phyloP scores from a whole-genome alignment of 768 basidiomycete species.

The Neoboletus magnificus region DNA sequence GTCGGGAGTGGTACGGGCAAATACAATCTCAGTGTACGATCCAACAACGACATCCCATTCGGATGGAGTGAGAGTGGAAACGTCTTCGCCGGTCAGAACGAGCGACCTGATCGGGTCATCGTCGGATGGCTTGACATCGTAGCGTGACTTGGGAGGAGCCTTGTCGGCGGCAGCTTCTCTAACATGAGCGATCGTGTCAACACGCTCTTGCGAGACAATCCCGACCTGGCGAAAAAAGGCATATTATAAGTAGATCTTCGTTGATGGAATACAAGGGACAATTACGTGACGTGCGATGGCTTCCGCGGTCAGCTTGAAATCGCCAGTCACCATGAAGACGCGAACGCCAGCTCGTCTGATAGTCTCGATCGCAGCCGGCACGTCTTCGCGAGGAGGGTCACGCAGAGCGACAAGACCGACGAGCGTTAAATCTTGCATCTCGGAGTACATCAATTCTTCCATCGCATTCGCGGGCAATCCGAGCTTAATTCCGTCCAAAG shows the following conservation, averaged over 20 bases:
- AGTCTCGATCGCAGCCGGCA: conserved; percentile 42
- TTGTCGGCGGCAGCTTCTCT: conserved; percentile 16
- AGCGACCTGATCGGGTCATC: conserved; percentile 39
- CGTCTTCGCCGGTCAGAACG: conserved; percentile 45
- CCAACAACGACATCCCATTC: conserved; percentile 42
- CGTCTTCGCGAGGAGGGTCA: conserved; percentile 57
- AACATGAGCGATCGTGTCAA: conserved; percentile 33
- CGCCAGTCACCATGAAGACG: conserved; percentile 58
- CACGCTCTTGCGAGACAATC: conserved; percentile 39
- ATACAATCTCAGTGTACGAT: too few relatives aligned
- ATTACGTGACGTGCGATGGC: conserved; percentile 48
- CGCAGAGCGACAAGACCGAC: conserved; percentile 52
- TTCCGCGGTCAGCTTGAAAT: conserved; percentile 51
- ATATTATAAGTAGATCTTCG: not conserved
- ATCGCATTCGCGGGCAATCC: conserved; percentile 23
- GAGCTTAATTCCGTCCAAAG: conserved; percentile 18
- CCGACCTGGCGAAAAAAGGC: conserved; percentile 33
- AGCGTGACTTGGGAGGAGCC: conserved; percentile 10
- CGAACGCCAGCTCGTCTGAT: conserved; percentile 51
- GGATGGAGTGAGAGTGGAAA: conserved; percentile 32
- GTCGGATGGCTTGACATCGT: conserved; percentile 34
- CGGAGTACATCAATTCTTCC: conserved; percentile 40
- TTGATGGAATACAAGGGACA: not conserved
- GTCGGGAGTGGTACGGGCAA: conserved; percentile 54
- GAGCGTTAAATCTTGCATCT: conserved; percentile 40